These are phyloP conservation scores for Penicillium longicatenatum DNA, from an alignment of 495 filamentous ascomycete genomes.

Conservation along the genomic window DNA sequence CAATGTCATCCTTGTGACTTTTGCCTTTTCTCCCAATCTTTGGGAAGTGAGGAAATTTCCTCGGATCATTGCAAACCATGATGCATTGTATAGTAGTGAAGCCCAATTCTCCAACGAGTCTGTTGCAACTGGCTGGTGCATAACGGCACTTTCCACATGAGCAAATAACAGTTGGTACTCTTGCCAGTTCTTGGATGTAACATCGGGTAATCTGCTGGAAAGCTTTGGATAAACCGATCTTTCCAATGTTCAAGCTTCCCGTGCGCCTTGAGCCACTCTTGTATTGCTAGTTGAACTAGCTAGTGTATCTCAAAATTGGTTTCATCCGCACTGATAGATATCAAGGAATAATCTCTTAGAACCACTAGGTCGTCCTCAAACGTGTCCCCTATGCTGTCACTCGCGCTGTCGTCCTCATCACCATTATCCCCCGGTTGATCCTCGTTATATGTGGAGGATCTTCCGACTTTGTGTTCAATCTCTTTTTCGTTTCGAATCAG, in stretches of 20 bases:
- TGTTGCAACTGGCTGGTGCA: constrained; percentile 11
- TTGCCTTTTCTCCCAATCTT: constrained; percentile 2
- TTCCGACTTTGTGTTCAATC: constrained; percentile 8
- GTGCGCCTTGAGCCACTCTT: constrained; percentile 42
- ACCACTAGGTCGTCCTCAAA: constrained; percentile 11
- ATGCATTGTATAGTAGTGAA: constrained; percentile 5
- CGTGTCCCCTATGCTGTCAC: too few species aligned
- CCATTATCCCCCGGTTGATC: too few species aligned
- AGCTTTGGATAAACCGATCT: constrained; percentile 36
- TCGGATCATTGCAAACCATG: neutral
- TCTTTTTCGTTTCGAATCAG: constrained; percentile 8
- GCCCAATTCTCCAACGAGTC: constrained; percentile 2
- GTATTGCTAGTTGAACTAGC: constrained; percentile 48
- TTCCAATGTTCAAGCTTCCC: constrained; percentile 41
- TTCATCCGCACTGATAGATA: constrained; percentile 18
- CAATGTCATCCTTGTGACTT: neutral
- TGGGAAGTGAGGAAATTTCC: neutral
- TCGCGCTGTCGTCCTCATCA: too few species aligned
- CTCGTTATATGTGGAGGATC: too few species aligned
- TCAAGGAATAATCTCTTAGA: constrained; percentile 30
- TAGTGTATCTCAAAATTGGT: constrained; percentile 47
- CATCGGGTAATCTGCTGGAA: constrained; percentile 43
- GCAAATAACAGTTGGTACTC: constrained; percentile 31
- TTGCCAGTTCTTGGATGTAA: constrained; percentile 29
- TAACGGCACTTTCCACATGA: constrained; percentile 23